Conservation (phyloP, 2,329 filamentous ascomycete species). For the Colletotrichum liriopes region DNA sequence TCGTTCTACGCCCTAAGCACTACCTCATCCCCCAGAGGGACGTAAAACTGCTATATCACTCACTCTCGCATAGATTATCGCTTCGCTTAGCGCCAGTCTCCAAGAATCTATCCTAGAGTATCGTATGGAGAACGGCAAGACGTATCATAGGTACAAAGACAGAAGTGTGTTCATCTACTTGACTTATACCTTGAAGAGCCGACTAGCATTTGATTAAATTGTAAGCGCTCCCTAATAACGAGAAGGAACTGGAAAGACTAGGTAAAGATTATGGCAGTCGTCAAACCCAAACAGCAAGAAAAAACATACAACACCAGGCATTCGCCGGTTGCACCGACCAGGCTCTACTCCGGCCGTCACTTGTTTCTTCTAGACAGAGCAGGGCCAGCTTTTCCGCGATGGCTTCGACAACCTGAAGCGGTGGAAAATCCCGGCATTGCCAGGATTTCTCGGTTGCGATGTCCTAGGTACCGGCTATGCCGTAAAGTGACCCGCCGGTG, state of each 20-base stretch:
- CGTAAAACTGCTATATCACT: not conserved
- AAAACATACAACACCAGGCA: no score
- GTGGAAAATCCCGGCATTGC: no score
- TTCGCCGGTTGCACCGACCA: no score
- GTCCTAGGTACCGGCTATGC: no score
- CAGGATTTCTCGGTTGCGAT: no score
- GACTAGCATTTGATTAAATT: not conserved
- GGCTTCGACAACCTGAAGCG: no score
- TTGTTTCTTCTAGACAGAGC: no score
- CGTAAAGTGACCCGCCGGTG: no score
- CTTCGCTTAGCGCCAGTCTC: conserved; percentile 5
- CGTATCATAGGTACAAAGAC: conserved; percentile 21
- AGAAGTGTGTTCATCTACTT: conserved; percentile 47
- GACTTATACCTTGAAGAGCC: conserved; percentile 45
- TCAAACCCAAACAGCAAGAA: no score
- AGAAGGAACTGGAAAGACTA: conserved; percentile 24
- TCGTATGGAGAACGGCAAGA: conserved; percentile 15
- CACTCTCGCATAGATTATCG: not conserved
- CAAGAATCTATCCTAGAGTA: conserved; percentile 7
- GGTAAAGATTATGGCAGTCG: not conserved
- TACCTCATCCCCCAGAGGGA: not conserved
- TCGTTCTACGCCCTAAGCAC: no score
- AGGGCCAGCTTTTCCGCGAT: no score
- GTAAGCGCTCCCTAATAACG: conserved; percentile 31
- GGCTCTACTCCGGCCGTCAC: no score